Base-by-base conservation (phyloP, 768 basidiomycete genomes). In the Leccinum uliginosum region DNA sequence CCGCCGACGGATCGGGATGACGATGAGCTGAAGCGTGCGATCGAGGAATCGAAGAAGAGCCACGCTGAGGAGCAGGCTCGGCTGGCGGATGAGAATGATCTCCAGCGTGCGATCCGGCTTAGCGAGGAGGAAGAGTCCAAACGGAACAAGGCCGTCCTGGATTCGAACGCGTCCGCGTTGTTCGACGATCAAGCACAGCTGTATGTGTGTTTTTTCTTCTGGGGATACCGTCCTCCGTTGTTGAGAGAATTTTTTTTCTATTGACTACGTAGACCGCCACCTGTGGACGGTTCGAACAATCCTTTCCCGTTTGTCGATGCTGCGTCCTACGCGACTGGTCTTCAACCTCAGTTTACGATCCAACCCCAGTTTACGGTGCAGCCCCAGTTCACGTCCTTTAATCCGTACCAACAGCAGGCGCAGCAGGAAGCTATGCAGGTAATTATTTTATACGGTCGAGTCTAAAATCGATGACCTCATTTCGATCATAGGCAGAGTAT, bases 381-480 rank as follows among this genome's bases (percentile, higher is more conserved):
- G 62, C 89, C 90, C 0, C 93, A 95, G 65, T 91, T 89, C 70
- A 93, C 91, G 8, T 85, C 90, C 1, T 98, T 93, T 80, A 98
- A 98, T 71, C 91, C 91, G 0, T 93, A 92, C 61, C 90, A 92
- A 67, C 93, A 94, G 69, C 95, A 95, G 68, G 84, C 88, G 48
- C 89, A 95, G 65, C 93, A 95, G 64, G 93, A 96, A 71, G 87
- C 87, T 15, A 82, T 86, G 65, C 90, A 90, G 75, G 82, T 78
- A 47, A 12, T 27, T 15, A 23, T 26, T 2, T 24, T 11, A 34
- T 47, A 35, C 1, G 3, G 10, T 26, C 27, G 26, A 30, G 19
- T 23, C 9, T n/a, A 26, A 26, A 30, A 55, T 56, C 11, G 19
- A 48, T 47, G 50, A 54, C 24, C 56, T 66, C 32, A 61, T 56